These are phyloP conservation scores for Nematocida sp. DNA, from an alignment of 371 early-diverging fungal genomes.

Conservation along the genomic window DNA sequence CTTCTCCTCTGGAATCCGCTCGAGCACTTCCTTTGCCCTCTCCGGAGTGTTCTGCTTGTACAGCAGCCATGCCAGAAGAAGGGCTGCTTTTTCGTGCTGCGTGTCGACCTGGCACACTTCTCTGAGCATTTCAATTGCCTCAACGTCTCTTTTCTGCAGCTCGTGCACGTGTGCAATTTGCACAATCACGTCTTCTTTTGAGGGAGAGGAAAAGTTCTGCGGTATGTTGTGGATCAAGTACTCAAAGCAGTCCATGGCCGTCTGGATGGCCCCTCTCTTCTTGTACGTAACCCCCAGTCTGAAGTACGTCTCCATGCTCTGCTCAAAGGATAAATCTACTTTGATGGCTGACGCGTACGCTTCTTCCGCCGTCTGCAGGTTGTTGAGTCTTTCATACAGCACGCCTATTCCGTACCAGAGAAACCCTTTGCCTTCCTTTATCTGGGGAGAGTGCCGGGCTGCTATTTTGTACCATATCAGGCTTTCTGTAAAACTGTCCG, in stretches of 20 bases:
- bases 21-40: not conserved
- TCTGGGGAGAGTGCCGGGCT: slow-evolving; percentile 10
- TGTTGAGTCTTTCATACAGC: slow-evolving; percentile 27
- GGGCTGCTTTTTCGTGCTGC: slow-evolving; percentile 6
- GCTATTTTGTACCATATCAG: slow-evolving; percentile 25
- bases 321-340: slow-evolving; percentile 17
- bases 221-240: slow-evolving; percentile 23
- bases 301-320: slow-evolving; percentile 22
- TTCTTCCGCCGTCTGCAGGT: slow-evolving; percentile 35
- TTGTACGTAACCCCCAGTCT: slow-evolving; percentile 41
- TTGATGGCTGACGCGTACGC: slow-evolving; percentile 41
- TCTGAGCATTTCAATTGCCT: slow-evolving; percentile 18
- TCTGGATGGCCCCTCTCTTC: slow-evolving; percentile 16
- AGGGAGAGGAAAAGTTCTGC: not conserved
- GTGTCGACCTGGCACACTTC: not conserved
- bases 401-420: slow-evolving; percentile 34
- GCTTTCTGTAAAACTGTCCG: slow-evolving; percentile 23
- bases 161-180: slow-evolving; percentile 34
- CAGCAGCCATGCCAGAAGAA: slow-evolving; percentile 22
- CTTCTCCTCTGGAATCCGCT: not conserved
- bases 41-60: slow-evolving; percentile 19
- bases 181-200: slow-evolving; percentile 27
- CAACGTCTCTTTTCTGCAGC: not conserved
- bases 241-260: slow-evolving; percentile 45
- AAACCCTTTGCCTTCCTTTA: slow-evolving; percentile 27